Evolutionary conservation across 2,329 filamentous ascomycete species (phyloP), one percentile per base, ranked within the genome.

Genomic region (Zasmidium citrigriseum): DNA sequence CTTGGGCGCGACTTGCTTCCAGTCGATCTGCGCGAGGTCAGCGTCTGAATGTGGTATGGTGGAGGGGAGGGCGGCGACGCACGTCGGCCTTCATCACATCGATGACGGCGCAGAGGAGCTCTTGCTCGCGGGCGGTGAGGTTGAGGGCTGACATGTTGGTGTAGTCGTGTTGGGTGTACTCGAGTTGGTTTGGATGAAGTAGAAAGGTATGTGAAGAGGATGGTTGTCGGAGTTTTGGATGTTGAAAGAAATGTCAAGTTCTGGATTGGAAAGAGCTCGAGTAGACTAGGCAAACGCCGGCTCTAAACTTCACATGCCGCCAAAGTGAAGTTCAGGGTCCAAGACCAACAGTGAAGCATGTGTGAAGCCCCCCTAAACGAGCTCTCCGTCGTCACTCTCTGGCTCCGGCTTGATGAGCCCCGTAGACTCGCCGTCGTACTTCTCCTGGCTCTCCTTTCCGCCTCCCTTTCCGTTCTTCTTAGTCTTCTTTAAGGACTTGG

Each of bases 1-100:
- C 10, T 58, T 51, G 1, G 49, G 38, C 3, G 61, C 64, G 25
- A 67, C 62, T 4, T 56, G 44, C 21, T 52, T 53, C 67, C 67
- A 68, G 57, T 67, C 59, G 54, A 66, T 58, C 65, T 67, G 46
- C 11, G 4, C 27, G 18, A 9, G 18, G 58, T n/a, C 24, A 50
- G 21, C 24, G 46, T 47, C 46, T 41, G 4, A n/a, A 41, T 41
- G 18, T 41, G 34, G 18, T 34, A 34, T 14, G 14, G 27, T 34
- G 27, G 27, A 34, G 14, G 14, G 14, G 27, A 34, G 27, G 10
- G 21, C 1, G 46, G 18, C 22, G 11, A 54, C 55, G 18, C 27
- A 62, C 63, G 49, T 53, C 54, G 21, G 57, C 55, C 44, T 67
- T 62, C 59, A 65, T 62, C 20, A 58, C 49, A n/a, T 41, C 34